Base-by-base conservation (phyloP, 2,329 filamentous ascomycete genomes). In the Catunica adiposa region DNA sequence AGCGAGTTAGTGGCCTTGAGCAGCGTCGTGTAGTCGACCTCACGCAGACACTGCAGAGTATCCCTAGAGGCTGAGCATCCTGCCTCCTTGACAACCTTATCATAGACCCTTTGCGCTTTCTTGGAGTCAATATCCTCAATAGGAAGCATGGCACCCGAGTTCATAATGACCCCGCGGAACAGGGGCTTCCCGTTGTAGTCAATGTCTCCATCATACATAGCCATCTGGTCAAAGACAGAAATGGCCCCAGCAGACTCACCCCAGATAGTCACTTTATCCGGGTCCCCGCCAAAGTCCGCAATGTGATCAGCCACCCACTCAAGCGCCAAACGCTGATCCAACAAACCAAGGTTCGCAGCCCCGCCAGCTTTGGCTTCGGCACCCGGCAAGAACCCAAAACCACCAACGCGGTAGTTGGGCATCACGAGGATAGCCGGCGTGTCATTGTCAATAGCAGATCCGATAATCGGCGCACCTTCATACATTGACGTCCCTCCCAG, bases 261-360 rank as follows among this genome's bases (percentile, higher is more conserved):
- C 75, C 77, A 83, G 53, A 84, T 77, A 0, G 80, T 83, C 4
- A 84, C 79, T 60, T 78, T 79, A 3, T 69, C 67, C 0, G 80
- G 77, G 61, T 85, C 80, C 1, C 82, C 82, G 1, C 82, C 82
- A 63, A 85, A 86, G 0, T 73, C 68, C 0, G 69, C 74, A 57
- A 84, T 82, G 61, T 84, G 81, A 59, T 82, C 77, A 3, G 77
- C 73, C 0, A 81, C 72, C 81, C 81, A 84, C 58, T 82, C 62
- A 17, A 84, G 66, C 0, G 73, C 79, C 7, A 79, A 66, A 23
- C 78, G 68, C 62, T 83, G 79, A 60, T 84, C 81, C 0, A 77
- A 67, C 1, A 82, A 68, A 1, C 80, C 80, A 1, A 81, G 63
- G 59, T 84, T 84, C 1, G 74, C 64, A 2, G 73, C 70, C 0